Base-by-base conservation (phyloP, 345 rosid species). In the Sisymbrium altissimum region DNA sequence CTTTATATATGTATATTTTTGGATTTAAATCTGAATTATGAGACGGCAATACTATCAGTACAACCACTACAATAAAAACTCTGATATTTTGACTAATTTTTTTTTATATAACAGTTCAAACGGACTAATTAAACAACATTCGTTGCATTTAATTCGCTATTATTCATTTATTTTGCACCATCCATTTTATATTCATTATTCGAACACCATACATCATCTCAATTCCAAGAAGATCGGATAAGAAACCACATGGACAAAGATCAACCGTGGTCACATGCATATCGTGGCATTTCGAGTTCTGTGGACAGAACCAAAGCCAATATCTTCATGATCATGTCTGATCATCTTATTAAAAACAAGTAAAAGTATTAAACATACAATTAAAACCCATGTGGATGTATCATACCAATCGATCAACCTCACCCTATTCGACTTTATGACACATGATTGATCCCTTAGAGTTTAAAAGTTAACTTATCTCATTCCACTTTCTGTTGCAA, bases 231-330 rank as follows among this genome's bases (percentile, higher is more conserved):
- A 68, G 64, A 60, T 17, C 13, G 65, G 80, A 76, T 76, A 70
- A 76, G 80, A 76, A 55, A 63, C 75, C 75, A 76, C 75, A 70
- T 76, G 75, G 66, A 62, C 17, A 55, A 54, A 35, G 71, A 19
- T 66, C 41, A 76, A 76, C 53, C 57, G 59, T 36, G 30, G 17
- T 63, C 75, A 63, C 75, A 76, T 64, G 71, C 71, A 76, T 56
- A 30, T 75, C 23, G 40, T 49, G 43, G 61, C 48, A 60, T 58
- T 67, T 19, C 67, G 11, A 38, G 62, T 40, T 68, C 9, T 68
- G 70, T 68, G 79, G 79, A 76, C 75, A 76, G 45, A 69, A 76
- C 71, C 25, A 45, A 64, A 69, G 11, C 71, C 60, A 45, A 63
- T 35, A 46, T 70, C 38, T 69, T 64, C 18, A 59, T 44, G 70